A percentile compares a stretch with the other conserved stretches of the same genome.
Conservation (phyloP, 1,284 basidiomycete genomes). For the Rhodotorula sp. region DNA sequence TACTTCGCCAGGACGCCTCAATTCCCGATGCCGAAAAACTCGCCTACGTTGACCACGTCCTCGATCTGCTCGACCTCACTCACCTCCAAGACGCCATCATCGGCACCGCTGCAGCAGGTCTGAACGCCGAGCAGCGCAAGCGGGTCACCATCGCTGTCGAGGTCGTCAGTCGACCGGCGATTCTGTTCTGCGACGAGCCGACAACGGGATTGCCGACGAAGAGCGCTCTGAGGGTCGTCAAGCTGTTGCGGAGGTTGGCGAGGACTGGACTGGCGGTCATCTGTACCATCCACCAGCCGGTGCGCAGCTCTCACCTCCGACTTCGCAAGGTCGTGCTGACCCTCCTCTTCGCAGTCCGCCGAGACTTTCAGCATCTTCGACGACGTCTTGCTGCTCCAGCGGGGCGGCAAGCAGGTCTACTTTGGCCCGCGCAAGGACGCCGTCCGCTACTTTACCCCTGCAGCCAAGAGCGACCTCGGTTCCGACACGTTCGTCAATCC, state of each 20-base stretch:
- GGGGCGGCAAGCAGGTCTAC: slow-evolving; percentile 58
- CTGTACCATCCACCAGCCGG: slow-evolving; percentile 51
- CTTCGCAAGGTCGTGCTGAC: not conserved
- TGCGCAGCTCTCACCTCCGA: slow-evolving; percentile 13
- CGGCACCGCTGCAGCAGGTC: slow-evolving; percentile 55
- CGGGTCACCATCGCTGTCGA: slow-evolving; percentile 63
- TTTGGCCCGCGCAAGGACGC: slow-evolving; percentile 64
- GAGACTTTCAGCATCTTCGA: slow-evolving; percentile 58
- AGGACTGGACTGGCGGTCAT: slow-evolving; percentile 45
- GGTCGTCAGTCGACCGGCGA: slow-evolving; percentile 54
- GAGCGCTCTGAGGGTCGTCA: slow-evolving; percentile 40
- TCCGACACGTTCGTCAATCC: slow-evolving; percentile 31
- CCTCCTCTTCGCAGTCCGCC: slow-evolving; percentile 47
- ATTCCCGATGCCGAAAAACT: slow-evolving; percentile 56
- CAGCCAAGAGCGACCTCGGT: slow-evolving; percentile 46
- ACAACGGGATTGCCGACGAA: slow-evolving; percentile 41
- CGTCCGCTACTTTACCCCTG: slow-evolving; percentile 69
- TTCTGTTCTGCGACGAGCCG: slow-evolving; percentile 50
- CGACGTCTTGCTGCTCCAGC: slow-evolving; percentile 50
- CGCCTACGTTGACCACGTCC: slow-evolving; percentile 56
- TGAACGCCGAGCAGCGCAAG: slow-evolving; percentile 59
- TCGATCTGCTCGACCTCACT: slow-evolving; percentile 56
- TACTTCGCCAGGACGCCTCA: slow-evolving; percentile 58
- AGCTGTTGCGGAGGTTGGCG: slow-evolving; percentile 47
- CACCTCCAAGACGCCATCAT: slow-evolving; percentile 57